These are phyloP conservation scores for Pythium diclinum DNA, from an alignment of 352 stramenopile genomes.

Conservation along the genomic window DNA sequence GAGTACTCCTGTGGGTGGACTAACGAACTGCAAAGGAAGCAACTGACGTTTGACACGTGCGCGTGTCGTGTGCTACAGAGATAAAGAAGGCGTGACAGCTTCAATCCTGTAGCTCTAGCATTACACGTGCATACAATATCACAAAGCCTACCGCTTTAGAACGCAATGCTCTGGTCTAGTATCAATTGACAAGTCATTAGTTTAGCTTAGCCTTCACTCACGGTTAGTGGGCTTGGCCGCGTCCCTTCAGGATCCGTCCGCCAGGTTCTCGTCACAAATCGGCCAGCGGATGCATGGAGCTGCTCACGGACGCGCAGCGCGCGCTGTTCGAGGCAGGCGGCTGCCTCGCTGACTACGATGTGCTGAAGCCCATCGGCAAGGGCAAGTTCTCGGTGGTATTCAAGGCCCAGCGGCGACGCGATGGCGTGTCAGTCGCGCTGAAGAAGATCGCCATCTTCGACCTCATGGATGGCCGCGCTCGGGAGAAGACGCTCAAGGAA, in stretches of 20 bases:
- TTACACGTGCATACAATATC: background rate
- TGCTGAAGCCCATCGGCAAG: slow-evolving; percentile 89
- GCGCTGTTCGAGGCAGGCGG: slow-evolving; percentile 58
- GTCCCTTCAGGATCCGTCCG: slow-evolving; percentile 14
- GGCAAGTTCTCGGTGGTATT: slow-evolving; percentile 93
- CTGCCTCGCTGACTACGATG: slow-evolving; percentile 69
- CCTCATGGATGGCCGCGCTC: slow-evolving; percentile 86
- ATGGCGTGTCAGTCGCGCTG: slow-evolving; percentile 82
- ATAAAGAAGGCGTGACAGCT: slow-evolving; percentile 46
- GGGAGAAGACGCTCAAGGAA: slow-evolving; percentile 91
- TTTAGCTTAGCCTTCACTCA: background rate
- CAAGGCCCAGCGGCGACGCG: slow-evolving; percentile 66
- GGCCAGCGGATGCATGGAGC: slow-evolving; percentile 51
- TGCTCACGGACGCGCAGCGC: slow-evolving; percentile 67
- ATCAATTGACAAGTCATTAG: background rate
- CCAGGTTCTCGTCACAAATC: background rate
- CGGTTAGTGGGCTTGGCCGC: background rate
- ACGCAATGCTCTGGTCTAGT: background rate
- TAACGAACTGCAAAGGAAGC: background rate
- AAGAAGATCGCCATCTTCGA: slow-evolving; percentile 94
- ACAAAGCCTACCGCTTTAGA: background rate
- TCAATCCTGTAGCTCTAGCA: background rate
- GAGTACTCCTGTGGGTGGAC: slow-evolving; percentile 19
- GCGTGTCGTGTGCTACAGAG: slow-evolving; percentile 30
- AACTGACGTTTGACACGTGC: background rate